phyloP scores from a whole-genome alignment of 2,329 filamentous ascomycete species.

The Cucurbitaria berberidis region DNA sequence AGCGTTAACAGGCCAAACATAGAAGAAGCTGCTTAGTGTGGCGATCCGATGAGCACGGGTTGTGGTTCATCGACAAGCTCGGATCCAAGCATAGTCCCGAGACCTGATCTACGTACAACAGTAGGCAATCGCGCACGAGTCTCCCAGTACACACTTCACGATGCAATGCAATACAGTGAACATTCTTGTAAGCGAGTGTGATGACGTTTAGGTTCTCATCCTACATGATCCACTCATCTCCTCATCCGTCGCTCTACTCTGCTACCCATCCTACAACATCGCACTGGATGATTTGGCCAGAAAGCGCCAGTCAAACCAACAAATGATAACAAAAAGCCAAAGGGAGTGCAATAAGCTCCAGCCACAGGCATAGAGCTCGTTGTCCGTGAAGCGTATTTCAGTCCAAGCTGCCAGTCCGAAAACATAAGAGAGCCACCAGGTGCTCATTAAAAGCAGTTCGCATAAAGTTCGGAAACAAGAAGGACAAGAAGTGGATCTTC shows the following conservation, averaged over 20 bases:
- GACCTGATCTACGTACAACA: background rate
- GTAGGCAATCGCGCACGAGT: background rate
- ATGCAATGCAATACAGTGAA: background rate
- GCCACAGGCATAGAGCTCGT: slow-evolving; percentile 46
- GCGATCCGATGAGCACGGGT: slow-evolving; percentile 5
- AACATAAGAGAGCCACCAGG: slow-evolving; percentile 31
- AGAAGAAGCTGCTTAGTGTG: background rate
- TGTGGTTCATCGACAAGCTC: slow-evolving; percentile 4
- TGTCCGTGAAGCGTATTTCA: slow-evolving; percentile 26
- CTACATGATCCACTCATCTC: slow-evolving; percentile 33
- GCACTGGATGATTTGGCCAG: slow-evolving; percentile 16
- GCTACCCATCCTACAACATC: slow-evolving; percentile 11
- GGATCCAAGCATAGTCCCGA: background rate
- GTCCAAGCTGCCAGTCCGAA: slow-evolving; percentile 21
- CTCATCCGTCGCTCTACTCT: slow-evolving; percentile 6
- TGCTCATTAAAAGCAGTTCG: slow-evolving; percentile 46
- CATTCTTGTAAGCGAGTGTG: slow-evolving; percentile 39
- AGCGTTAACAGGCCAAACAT: slow-evolving; percentile 5
- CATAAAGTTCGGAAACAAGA: slow-evolving; percentile 36
- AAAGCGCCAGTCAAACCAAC: slow-evolving; percentile 6
- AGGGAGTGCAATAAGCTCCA: slow-evolving; percentile 45
- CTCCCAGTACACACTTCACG: too few species aligned
- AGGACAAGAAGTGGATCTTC: slow-evolving; percentile 36
- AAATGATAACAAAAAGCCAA: slow-evolving; percentile 31
- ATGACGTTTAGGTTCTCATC: slow-evolving; percentile 47